These are phyloP conservation scores for Kwoniella dendrophila DNA, from an alignment of 768 basidiomycete species.

Conservation along the genomic window DNA sequence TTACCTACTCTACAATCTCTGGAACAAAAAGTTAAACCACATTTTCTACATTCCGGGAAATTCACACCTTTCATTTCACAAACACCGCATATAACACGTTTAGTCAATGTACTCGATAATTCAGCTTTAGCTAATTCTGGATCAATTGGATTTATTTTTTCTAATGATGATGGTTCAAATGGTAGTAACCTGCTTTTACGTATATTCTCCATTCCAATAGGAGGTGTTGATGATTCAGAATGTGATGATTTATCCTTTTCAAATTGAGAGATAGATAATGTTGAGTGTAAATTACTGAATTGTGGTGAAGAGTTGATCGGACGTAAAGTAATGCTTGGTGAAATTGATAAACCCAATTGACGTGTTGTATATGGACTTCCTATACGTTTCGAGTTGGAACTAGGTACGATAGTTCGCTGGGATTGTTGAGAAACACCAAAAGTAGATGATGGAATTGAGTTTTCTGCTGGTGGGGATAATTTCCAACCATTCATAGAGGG, in stretches of 20 bases:
- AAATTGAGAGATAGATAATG: background rate
- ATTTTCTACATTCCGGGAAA: conserved; percentile 50
- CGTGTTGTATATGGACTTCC: too few species aligned
- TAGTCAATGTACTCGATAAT: conserved; percentile 41
- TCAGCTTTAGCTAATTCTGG: conserved; percentile 44
- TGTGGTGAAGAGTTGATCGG: conserved; percentile 29
- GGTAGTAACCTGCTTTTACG: conserved; percentile 2
- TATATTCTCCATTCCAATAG: background rate
- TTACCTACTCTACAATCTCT: conserved; percentile 43
- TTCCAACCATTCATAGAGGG: conserved; percentile 15
- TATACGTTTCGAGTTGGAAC: too few species aligned
- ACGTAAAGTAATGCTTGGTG: conserved; percentile 21
- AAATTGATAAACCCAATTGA: background rate
- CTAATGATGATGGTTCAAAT: conserved; percentile 14
- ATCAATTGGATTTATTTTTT: conserved; percentile 35
- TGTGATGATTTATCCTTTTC: too few species aligned
- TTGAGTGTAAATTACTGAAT: conserved; percentile 3
- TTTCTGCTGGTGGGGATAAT: conserved; percentile 11
- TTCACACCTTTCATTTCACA: conserved; percentile 44
- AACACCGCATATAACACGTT: conserved; percentile 41
- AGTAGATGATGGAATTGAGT: background rate
- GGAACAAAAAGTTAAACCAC: conserved; percentile 47
- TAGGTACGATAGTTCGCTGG: conserved; percentile 6
- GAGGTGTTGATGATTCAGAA: conserved; percentile 13
- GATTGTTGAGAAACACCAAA: conserved; percentile 11